A percentile compares a stretch with the other conserved stretches of the same genome.
phyloP scores from a whole-genome alignment of 768 basidiomycete species.

The Auriscalpium vulgare region DNA sequence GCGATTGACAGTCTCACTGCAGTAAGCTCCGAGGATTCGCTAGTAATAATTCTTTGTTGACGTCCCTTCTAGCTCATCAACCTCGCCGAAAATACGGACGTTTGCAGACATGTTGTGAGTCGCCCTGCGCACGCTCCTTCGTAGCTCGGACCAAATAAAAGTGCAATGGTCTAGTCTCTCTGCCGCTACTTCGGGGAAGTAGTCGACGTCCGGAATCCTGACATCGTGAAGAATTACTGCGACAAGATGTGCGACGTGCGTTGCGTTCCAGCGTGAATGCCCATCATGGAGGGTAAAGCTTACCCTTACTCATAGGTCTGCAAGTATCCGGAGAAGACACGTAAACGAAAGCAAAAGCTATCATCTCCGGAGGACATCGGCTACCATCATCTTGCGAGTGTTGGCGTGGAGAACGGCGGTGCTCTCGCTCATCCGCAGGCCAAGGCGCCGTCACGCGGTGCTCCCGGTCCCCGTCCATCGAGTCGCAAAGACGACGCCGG shows the following conservation, averaged over 20 bases:
- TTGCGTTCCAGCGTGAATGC: background rate
- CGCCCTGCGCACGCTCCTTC: background rate
- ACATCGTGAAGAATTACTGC: conserved; percentile 46
- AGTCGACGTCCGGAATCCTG: conserved; percentile 41
- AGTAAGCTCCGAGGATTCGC: conserved; percentile 30
- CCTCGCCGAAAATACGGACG: conserved; percentile 49
- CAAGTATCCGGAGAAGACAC: conserved; percentile 66
- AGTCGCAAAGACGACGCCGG: background rate
- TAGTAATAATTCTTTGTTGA: background rate
- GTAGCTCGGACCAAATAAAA: background rate
- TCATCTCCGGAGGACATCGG: conserved; percentile 31
- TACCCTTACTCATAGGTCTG: conserved; percentile 45
- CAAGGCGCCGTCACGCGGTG: background rate
- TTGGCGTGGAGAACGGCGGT: conserved; percentile 22
- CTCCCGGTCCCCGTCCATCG: no score
- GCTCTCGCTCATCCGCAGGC: conserved; percentile 11
- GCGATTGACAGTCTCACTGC: conserved; percentile 54
- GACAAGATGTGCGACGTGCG: conserved; percentile 77
- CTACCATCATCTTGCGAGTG: conserved; percentile 12
- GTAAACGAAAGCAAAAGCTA: conserved; percentile 39
- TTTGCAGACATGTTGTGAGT: conserved; percentile 69
- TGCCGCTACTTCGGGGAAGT: conserved; percentile 77
- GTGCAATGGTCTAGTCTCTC: conserved; percentile 40
- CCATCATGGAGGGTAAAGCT: background rate
- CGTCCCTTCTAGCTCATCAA: conserved; percentile 30